Base-by-base conservation (phyloP, 2,329 filamentous ascomycete genomes). In the Colletotrichum filicis region DNA sequence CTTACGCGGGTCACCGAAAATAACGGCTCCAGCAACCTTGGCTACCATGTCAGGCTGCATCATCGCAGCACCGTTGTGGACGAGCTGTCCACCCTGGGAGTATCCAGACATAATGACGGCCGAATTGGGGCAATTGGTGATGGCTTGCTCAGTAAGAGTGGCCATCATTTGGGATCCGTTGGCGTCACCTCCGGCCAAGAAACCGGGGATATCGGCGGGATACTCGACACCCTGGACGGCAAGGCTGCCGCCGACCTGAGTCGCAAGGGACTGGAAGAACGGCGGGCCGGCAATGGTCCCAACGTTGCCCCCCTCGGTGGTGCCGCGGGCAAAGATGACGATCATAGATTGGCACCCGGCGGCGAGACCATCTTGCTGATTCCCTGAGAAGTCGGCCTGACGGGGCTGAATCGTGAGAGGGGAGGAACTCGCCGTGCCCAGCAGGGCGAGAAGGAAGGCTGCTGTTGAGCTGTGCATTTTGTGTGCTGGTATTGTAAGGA, bases 271-370 rank as follows among this genome's bases (percentile, higher is more conserved):
- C 49, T 83, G 79, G 73, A 87, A 86, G 75, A 90, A 86, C 1
- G 86, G 84, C 2, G 88, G 88, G 1, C 88, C 88, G 2, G 85
- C 82, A 6, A 85, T 73, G 28, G 76, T 77, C 26, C 89, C 89
- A 62, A 90, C 85, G 75, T 88, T 90, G 53, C 87, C 87, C 1
- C 74, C 46, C 79, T 90, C 87, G 6, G 83, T 85, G 4, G 88
- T 89, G 9, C 89, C 88, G 22, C 88, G 85, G n/a, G 88, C 88
- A 75, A 88, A 90, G 76, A 91, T 85, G 64, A 90, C 79, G 8
- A 87, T 90, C 74, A 88, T 83, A 37, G 81, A 77, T 42, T 84
- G 85, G 79, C 86, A 87, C 4, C 52, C 37, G 16, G 73, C 74
- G 19, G 60, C 62, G 26, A 75, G 69, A 28, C 73, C 72, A 55